These are phyloP conservation scores for Kodamaea jinghongensis DNA, from an alignment of 805 yeast genomes.

Conservation along the genomic window DNA sequence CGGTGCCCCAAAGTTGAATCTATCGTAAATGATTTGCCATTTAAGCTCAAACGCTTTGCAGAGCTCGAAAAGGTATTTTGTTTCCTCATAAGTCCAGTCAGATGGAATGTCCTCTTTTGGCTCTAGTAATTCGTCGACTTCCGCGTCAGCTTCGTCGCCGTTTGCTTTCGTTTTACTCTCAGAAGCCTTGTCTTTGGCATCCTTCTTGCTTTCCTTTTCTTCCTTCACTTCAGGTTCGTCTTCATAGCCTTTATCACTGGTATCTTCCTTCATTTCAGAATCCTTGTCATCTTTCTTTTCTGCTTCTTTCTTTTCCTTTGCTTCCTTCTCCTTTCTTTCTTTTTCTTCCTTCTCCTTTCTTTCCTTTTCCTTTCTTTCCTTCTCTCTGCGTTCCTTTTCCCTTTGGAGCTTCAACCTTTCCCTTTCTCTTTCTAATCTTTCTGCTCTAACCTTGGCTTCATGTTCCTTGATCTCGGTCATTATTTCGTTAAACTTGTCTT, in stretches of 20 bases:
- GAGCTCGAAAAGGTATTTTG: slow-evolving; percentile 70
- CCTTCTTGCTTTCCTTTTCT: slow-evolving; percentile 8
- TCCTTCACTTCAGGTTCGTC: slow-evolving; percentile 14
- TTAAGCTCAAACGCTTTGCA: slow-evolving; percentile 61
- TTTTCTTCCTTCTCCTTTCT: slow-evolving; percentile 11
- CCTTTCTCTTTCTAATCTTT: slow-evolving; percentile 6
- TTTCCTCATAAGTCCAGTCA: slow-evolving; percentile 74
- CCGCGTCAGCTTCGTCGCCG: slow-evolving; percentile 3
- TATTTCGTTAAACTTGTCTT: slow-evolving; percentile 54
- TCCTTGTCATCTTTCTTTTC: slow-evolving; percentile 5
- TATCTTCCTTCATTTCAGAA: too few relatives aligned
- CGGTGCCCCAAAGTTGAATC: slow-evolving; percentile 37
- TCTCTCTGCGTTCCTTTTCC: slow-evolving; percentile 13
- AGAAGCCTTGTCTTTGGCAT: slow-evolving; percentile 1
- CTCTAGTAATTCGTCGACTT: slow-evolving; percentile 1
- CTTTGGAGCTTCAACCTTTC: slow-evolving; percentile 5
- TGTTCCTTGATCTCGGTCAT: slow-evolving; percentile 41
- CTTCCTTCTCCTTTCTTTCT: slow-evolving; percentile 10
- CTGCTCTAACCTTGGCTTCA: slow-evolving; percentile 13
- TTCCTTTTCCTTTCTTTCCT: slow-evolving; percentile 15
- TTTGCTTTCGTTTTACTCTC: slow-evolving; percentile 3
- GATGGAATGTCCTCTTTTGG: slow-evolving; percentile 14
- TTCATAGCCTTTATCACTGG: slow-evolving; percentile 9
- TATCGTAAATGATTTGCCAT: slow-evolving; percentile 66
- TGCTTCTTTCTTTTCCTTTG: slow-evolving; percentile 4